Base-by-base conservation (phyloP, 2,329 filamentous ascomycete species). In the Passalora sequoiae region DNA sequence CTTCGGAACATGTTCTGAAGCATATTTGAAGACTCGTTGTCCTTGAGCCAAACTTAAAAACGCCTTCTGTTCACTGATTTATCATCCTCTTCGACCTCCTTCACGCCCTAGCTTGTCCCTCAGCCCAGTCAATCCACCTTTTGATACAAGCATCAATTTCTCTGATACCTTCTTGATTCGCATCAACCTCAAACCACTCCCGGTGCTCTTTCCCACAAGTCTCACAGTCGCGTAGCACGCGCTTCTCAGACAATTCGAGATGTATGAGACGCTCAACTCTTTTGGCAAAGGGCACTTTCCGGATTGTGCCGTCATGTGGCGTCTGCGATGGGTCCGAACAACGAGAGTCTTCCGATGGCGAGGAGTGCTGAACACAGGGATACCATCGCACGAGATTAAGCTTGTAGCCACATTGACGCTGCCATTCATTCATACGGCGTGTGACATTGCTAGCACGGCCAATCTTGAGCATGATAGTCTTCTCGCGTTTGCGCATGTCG, bases 111-210 rank as follows among this genome's bases (percentile, higher is more conserved):
- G n/a, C n/a, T n/a, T 51, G 33, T 27, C 37, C 39, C 30, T 61
- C 59, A 15, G 56, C 86, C 88, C 89, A 97, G 8, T 78, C 77
- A 6, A 89, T 81, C 92, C 92, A 98, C 53, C 88, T 70, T 60
- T 82, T 78, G 29, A 95, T 81, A 46, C 89, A 79, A 53, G 85
- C 80, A 66, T 86, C 82, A 7, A 86, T 77, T 19, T 60, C 74
- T 47, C 74, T 78, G 3, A 97, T 74, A 0, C 83, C 86, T 20
- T 82, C 75, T 51, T 81, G 77, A 16, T 72, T 82, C 0, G 86
- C 86, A 49, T 86, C 80, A 1, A 96, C 81, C 67, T 94, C 86
- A 63, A 98, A 98, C 91, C 91, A 98, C 69, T 98, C 92, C 40
- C 83, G 74, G 65, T 98, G 92, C 57, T 88, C 83, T 59, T 81